Conservation (phyloP, 2,329 filamentous ascomycete genomes). For the Hypoxylon sp. region DNA sequence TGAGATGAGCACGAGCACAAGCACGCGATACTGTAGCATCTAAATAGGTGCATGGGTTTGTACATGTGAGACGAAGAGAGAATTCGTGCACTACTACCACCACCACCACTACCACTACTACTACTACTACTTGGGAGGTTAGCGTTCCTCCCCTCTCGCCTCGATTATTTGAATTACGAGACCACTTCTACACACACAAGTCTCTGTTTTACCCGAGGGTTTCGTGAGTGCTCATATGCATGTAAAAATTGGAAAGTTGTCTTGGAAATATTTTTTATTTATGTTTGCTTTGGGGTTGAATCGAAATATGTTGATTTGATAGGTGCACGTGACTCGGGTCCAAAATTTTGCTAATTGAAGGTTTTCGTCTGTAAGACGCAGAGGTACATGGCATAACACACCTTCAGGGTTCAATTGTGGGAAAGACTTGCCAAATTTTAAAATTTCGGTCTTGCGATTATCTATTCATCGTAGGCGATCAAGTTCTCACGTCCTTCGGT, state of each 20-base stretch:
- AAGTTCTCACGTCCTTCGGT: neutral
- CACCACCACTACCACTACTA: slow-evolving; percentile 2
- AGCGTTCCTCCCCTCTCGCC: slow-evolving; percentile 15
- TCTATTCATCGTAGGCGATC: neutral
- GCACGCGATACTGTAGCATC: slow-evolving; percentile 40
- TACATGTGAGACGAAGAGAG: slow-evolving; percentile 35
- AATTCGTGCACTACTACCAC: slow-evolving; percentile 3
- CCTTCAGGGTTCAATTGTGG: neutral
- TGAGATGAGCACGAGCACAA: slow-evolving; percentile 2
- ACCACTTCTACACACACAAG: slow-evolving; percentile 23
- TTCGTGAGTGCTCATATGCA: neutral
- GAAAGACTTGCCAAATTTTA: neutral
- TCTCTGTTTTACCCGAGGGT: neutral
- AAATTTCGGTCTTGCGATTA: neutral
- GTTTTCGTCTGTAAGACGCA: slow-evolving; percentile 23
- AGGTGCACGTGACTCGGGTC: slow-evolving; percentile 34
- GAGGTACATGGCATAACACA: slow-evolving; percentile 25
- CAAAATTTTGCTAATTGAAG: slow-evolving; percentile 29
- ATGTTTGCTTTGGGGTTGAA: neutral
- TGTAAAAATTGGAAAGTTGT: neutral
- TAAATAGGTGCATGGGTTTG: slow-evolving; percentile 40
- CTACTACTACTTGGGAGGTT: slow-evolving; percentile 11
- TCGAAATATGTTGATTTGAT: slow-evolving; percentile 8
- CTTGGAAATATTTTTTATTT: neutral
- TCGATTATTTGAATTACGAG: slow-evolving; percentile 35